phyloP scores from a whole-genome alignment of 1,284 basidiomycete genomes.

The Schizopora paradoxa region DNA sequence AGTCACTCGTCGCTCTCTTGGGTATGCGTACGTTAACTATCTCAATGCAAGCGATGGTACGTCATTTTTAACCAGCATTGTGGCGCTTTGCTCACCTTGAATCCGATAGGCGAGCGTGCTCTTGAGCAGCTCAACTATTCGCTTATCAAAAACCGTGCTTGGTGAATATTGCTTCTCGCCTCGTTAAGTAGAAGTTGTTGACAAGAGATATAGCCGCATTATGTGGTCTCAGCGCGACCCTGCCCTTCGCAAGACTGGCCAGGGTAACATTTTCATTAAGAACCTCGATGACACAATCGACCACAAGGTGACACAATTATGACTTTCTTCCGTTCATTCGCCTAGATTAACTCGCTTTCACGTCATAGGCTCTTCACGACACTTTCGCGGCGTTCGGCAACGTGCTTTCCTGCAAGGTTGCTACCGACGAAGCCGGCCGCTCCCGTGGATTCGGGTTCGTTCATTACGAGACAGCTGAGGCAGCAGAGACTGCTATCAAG shows the following conservation, averaged over 20 bases:
- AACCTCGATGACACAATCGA: conserved; percentile 98
- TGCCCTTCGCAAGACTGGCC: conserved; percentile 97
- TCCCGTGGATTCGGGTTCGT: conserved; percentile 98
- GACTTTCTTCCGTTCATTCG: background rate
- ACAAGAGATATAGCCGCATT: conserved; percentile 69
- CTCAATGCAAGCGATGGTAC: conserved; percentile 94
- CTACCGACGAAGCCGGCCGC: conserved; percentile 87
- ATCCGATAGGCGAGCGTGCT: conserved; percentile 80
- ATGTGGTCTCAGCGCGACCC: conserved; percentile 99
- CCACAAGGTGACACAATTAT: conserved; percentile 73
- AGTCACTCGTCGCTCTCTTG: conserved; percentile 98
- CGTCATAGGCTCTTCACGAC: conserved; percentile 86
- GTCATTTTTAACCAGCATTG: conserved; percentile 28
- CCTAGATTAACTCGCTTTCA: conserved; percentile 8
- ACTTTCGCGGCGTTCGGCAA: conserved; percentile 99
- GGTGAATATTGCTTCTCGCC: conserved; percentile 43
- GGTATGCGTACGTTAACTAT: conserved; percentile 99
- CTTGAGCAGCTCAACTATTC: conserved; percentile 99
- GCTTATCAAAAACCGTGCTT: conserved; percentile 95
- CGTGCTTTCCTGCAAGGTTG: conserved; percentile 99
- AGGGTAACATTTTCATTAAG: conserved; percentile 99
- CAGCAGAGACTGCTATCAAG: conserved; percentile 95
- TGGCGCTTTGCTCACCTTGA: conserved; percentile 5
- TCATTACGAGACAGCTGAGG: conserved; percentile 97
- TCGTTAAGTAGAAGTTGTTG: conserved; percentile 1